Conservation (phyloP, 805 yeast species). For the Yarrowia sp. region DNA sequence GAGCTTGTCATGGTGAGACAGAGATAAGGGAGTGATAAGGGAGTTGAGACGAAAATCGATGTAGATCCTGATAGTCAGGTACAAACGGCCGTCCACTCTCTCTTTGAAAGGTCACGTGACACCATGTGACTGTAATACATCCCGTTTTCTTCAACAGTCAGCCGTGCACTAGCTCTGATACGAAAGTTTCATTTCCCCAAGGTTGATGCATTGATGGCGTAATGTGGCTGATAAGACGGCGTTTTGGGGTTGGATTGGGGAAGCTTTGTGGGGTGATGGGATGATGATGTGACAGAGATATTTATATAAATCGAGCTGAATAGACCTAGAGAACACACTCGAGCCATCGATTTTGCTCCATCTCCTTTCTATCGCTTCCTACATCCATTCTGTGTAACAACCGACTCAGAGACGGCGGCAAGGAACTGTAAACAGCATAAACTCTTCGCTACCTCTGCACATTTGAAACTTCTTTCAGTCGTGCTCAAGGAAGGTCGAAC, state of each 20-base stretch:
- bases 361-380: not conserved
- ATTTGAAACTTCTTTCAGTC: not conserved
- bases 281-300: no score
- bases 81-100: not conserved
- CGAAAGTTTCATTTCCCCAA: constrained; percentile 36
- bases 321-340: not conserved
- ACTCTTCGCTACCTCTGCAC: not conserved
- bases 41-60: no score
- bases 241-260: not conserved
- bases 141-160: not conserved
- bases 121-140: not conserved
- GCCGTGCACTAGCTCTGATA: constrained; percentile 3
- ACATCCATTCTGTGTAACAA: not conserved
- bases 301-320: not conserved
- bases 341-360: no score
- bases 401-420: constrained; percentile 8
- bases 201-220: constrained; percentile 32
- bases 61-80: not conserved
- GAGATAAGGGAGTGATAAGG: not conserved
- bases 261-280: not conserved
- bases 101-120: not conserved
- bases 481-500: not conserved
- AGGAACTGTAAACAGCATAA: not conserved
- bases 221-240: constrained; percentile 35
- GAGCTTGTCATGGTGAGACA: constrained; percentile 9